Evolutionary conservation across 139 green algal genomes (phyloP), one percentile per base, ranked within the genome.

Genomic region (Chlorella vulgaris): DNA sequence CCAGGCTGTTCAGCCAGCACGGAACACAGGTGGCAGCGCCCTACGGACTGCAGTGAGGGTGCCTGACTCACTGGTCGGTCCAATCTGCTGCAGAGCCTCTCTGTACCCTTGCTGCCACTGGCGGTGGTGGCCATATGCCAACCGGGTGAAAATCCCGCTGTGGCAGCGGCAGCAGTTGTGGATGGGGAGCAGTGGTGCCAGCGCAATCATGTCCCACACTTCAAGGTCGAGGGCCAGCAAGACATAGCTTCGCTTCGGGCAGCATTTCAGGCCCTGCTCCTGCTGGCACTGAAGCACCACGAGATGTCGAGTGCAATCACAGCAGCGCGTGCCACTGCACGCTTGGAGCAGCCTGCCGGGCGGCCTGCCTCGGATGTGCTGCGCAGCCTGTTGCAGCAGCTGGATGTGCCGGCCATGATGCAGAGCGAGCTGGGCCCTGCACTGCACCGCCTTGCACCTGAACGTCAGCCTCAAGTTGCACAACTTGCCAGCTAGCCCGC

Each of bases 341-440:
- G n/a, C n/a, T n/a, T n/a, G n/a, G n/a, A n/a, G n/a, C n/a, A n/a
- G n/a, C n/a, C n/a, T n/a, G n/a, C n/a, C n/a, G n/a, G n/a, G n/a
- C n/a, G n/a, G n/a, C n/a, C 47, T 15, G 47, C 15, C 47, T 58
- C 13, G 47, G 15, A 15, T 58, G 10, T 58, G 10, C 47, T 58
- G 47, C 13, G 47, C 47, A 58, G 47, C 47, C 10, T 58, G 47
- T 58, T 10, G 47, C 15, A 24, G 47, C 47, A 15, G 47, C 47
- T 58, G 47, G 47, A 58, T 15, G 13, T 58, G 10, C 47, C 47
- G 13, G 47, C 47, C 13, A 58, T 58, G 15, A 58, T 75, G 68
- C 68, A 75, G 68, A 75, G 68, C 40, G 40, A 75, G 68, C 40
- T 75, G 68, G 66, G 66, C 15, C 66, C 66, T 28, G 66, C 35